Base-by-base conservation (phyloP, 2,329 filamentous ascomycete species). In the Diaporthe citrichinensis region DNA sequence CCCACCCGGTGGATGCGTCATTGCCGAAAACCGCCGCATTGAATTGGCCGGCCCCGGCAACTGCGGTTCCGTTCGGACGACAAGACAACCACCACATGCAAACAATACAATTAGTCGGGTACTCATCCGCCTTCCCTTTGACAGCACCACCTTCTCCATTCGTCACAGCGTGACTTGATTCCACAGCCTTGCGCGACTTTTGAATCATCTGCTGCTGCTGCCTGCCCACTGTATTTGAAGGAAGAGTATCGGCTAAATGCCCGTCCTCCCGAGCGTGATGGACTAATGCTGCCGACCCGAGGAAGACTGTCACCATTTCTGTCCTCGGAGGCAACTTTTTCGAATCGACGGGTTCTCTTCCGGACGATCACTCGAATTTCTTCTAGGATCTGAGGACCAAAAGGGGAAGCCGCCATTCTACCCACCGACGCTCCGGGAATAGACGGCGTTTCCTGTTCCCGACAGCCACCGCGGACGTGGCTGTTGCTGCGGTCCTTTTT, bases 1-100 rank as follows among this genome's bases (percentile, higher is more conserved):
- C 44, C 5, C 44, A 39, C 62, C 44, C 46, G 62, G 62, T 31
- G 44, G 62, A 10, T 68, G 62, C 44, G 46, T 39, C 62, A 68
- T 68, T 68, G 62, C 62, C 62, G 62, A 68, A 46, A 53, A 68
- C 46, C 62, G 62, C 62, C 62, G 62, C 62, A 53, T 68, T 68
- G 62, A 53, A 68, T n/a, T 39, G 62, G 62, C 62, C 46, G 62
- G 62, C 62, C 44, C 51, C 62, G 62, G 62, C 44, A 68, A 36
- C 44, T 20, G 34, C 31, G 31, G 62, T 68, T 68, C 46, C 62
- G 62, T 39, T 31, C 62, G 46, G 31, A 4, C 44, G 23, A 7
- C 44, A 51, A 51, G 28, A 34, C 41, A 49, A 49, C 28, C 12
- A 67, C n/a, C 41, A 49, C 3, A 36, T n/a, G 61, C 61, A n/a